Base-by-base conservation (phyloP, 352 stramenopile genomes). In the Halophytophthora polymorphica region DNA sequence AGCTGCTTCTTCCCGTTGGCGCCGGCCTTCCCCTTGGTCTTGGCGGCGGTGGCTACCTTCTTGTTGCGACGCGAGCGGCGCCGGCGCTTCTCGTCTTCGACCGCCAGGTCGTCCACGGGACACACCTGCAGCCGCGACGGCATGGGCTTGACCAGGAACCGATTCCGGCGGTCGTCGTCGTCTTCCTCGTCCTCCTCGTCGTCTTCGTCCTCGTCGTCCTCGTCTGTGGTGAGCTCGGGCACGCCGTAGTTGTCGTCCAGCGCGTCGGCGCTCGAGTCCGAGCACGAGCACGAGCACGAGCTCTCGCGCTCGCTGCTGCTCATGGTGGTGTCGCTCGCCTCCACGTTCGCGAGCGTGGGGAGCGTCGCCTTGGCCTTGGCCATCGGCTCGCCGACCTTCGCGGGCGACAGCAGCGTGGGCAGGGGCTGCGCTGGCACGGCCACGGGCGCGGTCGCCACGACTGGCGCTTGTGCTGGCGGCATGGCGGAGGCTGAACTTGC, bases 61-160 rank as follows among this genome's bases (percentile, higher is more conserved):
- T 31, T 42, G 45, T 8, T 74, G 35, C 43, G 58, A 12, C 57
- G 59, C 15, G 64, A 78, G 1, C 82, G 75, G 49, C 82, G 68
- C n/a, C 78, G 67, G 7, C 77, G 77, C 53, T 89, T 90, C 58
- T 88, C 82, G 15, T 92, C 82, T 49, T 92, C 82, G 6, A 92
- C 61, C 6, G 67, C 82, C 31, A 90, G 35, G 49, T 92, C 82
- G 56, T 92, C 82, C 7, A 88, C 58, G 1, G 82, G 82, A 40
- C 82, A 92, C 19, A 90, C 82, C 17, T 73, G 73, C 5, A 91
- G 60, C 53, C 76, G 64, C 36, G 69, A 77, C 13, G 69, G 53
- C 81, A 92, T 92, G 13, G 81, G 78, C 46, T 92, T 92, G 43
- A 90, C 61, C 28, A 88, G 42, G 28, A 77, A 84, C 25, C 25